These are phyloP conservation scores for Dichomitus squalens DNA, from an alignment of 1,284 basidiomycete species.

Conservation along the genomic window DNA sequence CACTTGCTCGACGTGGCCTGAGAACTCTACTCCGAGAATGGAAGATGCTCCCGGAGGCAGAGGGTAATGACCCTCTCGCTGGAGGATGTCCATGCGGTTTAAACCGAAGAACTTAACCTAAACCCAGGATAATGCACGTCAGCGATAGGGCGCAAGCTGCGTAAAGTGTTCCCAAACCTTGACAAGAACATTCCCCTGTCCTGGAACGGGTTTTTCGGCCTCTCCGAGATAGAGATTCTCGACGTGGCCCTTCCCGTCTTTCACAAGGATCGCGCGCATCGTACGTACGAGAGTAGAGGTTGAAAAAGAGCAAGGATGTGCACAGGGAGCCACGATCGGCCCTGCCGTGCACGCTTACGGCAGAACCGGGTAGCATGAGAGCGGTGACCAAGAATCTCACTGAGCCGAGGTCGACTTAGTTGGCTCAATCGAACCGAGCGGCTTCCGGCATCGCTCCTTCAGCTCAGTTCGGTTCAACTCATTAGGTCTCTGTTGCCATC, in stretches of 20 bases:
- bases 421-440: background rate
- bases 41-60: conserved; percentile 75
- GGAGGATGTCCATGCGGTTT: conserved; percentile 86
- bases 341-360: background rate
- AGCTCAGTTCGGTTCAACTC: background rate
- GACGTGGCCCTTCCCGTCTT: conserved; percentile 76
- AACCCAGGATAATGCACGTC: conserved; percentile 1
- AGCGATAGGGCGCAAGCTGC: background rate
- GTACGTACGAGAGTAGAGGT: background rate
- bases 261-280: conserved; percentile 87
- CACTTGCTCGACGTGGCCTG: conserved; percentile 68
- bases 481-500: background rate
- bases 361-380: background rate
- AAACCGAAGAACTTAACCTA: conserved; percentile 83
- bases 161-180: conserved; percentile 48
- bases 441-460: background rate
- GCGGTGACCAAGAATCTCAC: background rate
- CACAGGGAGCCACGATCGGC: background rate
- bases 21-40: conserved; percentile 93
- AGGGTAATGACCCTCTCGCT: conserved; percentile 80
- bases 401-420: background rate
- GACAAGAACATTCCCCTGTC: conserved; percentile 71
- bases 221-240: conserved; percentile 84
- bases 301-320: background rate
- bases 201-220: conserved; percentile 58